phyloP scores from a whole-genome alignment of 1,139 yeast genomes.

The Yamadazyma trypodendri region DNA sequence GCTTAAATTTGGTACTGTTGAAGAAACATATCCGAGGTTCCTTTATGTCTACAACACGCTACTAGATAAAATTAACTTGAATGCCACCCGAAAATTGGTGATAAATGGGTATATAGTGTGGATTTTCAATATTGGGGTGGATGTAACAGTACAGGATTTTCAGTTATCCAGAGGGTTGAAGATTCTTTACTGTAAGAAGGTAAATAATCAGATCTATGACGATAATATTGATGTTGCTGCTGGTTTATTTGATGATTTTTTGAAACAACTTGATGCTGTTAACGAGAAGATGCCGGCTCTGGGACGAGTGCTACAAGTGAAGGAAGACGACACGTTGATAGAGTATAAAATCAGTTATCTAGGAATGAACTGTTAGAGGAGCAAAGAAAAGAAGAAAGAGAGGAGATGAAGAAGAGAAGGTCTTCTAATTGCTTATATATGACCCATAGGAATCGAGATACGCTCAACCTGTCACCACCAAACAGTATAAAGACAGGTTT shows the following conservation, averaged over 20 bases:
- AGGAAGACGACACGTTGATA: slow-evolving; percentile 17
- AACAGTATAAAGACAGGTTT: too few relatives aligned
- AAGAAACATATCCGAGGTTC: slow-evolving; percentile 30
- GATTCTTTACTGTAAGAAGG: slow-evolving; percentile 32
- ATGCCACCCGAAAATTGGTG: slow-evolving; percentile 51
- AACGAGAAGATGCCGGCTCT: slow-evolving; percentile 31
- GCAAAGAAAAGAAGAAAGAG: too few relatives aligned
- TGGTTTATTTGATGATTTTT: slow-evolving; percentile 24
- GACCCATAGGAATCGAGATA: too few relatives aligned
- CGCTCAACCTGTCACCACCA: too few relatives aligned
- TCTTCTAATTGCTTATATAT: too few relatives aligned
- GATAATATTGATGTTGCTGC: slow-evolving; percentile 22
- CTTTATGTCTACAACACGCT: slow-evolving; percentile 39
- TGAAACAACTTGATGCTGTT: slow-evolving; percentile 22
- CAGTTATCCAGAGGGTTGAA: slow-evolving; percentile 35
- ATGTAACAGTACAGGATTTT: slow-evolving; percentile 21
- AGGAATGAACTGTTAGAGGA: slow-evolving; percentile 12
- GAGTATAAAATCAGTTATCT: slow-evolving; percentile 19
- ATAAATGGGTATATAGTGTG: slow-evolving; percentile 64
- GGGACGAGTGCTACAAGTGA: slow-evolving; percentile 19
- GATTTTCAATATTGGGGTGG: slow-evolving; percentile 55
- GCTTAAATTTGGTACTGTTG: slow-evolving; percentile 21
- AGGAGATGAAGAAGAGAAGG: too few relatives aligned
- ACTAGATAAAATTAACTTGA: slow-evolving; percentile 45
- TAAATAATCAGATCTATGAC: slow-evolving; percentile 11